Percentiles rank a stretch among this genome's conserved stretches.
These are phyloP conservation scores for Leishmania tarentolae DNA, from an alignment of 208 protist species.

Conservation along the genomic window DNA sequence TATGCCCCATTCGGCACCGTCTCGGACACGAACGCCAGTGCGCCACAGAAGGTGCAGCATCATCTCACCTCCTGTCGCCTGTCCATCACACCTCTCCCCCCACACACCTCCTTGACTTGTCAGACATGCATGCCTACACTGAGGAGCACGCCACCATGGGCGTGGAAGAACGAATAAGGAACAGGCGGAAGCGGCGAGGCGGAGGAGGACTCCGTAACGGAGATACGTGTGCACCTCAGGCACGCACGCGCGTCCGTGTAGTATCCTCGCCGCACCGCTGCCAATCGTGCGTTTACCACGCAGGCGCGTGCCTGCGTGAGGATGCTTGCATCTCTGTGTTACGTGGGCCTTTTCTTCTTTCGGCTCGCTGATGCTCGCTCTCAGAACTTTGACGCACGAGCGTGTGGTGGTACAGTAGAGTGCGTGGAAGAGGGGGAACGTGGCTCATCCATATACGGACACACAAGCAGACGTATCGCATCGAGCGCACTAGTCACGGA, in stretches of 20 bases:
- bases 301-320: neutral
- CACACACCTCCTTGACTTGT: neutral
- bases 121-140: neutral
- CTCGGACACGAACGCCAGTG: neutral
- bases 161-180: neutral
- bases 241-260: neutral
- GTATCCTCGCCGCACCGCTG: neutral
- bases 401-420: neutral
- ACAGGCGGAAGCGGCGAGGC: neutral
- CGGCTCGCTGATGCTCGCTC: neutral
- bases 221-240: neutral
- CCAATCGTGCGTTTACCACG: neutral
- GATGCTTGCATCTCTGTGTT: neutral
- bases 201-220: neutral
- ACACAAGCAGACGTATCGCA: neutral
- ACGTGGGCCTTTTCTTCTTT: neutral
- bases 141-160: neutral
- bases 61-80: neutral
- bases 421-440: neutral
- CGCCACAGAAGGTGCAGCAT: neutral
- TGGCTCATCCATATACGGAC: neutral
- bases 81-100: neutral
- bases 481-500: neutral
- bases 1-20: neutral
- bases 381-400: neutral